phyloP scores from a whole-genome alignment of 1,284 basidiomycete species.

The Trametes versicolor region DNA sequence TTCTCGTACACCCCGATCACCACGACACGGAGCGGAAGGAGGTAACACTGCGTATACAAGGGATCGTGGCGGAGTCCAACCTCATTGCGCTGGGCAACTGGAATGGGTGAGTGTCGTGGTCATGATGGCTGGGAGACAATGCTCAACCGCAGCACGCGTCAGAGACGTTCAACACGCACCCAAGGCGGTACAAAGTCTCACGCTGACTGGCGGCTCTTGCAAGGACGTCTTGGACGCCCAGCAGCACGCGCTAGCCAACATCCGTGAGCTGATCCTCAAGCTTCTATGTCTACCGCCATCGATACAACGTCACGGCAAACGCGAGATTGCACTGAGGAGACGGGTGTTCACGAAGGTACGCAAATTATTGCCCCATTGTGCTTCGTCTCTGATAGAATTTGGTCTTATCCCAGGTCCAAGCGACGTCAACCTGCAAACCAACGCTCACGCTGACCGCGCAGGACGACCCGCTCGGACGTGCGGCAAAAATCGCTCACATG shows the following conservation, averaged over 20 bases:
- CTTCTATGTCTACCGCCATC: neutral
- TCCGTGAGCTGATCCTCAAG: neutral
- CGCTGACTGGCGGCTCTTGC: neutral
- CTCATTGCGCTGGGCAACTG: neutral
- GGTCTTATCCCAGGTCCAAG: neutral
- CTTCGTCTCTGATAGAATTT: neutral
- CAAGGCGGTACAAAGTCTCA: slow-evolving; percentile 1
- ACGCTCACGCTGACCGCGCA: neutral
- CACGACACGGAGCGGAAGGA: neutral
- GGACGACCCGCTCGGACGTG: slow-evolving; percentile 1
- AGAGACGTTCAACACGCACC: neutral
- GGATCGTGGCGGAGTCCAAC: neutral
- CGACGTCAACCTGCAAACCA: neutral
- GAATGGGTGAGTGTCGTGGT: neutral
- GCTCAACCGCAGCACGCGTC: neutral
- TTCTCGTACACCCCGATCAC: neutral
- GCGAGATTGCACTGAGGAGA: neutral
- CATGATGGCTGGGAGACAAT: neutral
- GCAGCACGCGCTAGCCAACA: neutral
- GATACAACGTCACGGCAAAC: too few species aligned
- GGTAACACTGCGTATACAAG: neutral
- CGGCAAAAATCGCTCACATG: neutral
- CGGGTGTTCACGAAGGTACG: neutral
- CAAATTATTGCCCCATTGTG: neutral
- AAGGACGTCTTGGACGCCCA: neutral